Conservation (phyloP, 192 early-diverging fungal species). For the Entophlyctis luteolus region DNA sequence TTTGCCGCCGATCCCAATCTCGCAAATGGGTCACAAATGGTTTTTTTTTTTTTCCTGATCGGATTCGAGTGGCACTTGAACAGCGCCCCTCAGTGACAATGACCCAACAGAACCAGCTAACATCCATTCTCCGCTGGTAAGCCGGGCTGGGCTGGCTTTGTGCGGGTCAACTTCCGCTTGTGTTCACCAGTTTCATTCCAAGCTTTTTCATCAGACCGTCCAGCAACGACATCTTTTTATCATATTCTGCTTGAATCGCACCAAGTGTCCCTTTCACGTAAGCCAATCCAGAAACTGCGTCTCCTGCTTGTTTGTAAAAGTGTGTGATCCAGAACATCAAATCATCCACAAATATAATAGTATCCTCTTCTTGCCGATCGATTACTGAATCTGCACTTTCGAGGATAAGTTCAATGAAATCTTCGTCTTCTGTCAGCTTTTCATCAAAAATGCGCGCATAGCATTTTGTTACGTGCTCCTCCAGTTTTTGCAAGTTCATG, state of each 20-base stretch:
- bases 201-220: constrained; percentile 42
- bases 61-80: no score
- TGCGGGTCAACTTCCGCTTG: no score
- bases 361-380: constrained; percentile 46
- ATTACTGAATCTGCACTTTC: constrained; percentile 38
- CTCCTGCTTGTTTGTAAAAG: constrained; percentile 17
- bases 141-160: no score
- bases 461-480: constrained; percentile 40
- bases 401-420: constrained; percentile 34
- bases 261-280: no score
- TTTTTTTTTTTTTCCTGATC: no score
- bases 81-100: no score
- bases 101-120: no score
- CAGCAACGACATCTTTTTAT: constrained; percentile 33
- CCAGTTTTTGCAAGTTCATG: constrained; percentile 44
- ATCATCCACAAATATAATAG: constrained; percentile 54
- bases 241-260: constrained; percentile 33
- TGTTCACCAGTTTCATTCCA: no score
- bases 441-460: constrained; percentile 42
- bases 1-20: no score
- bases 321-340: constrained; percentile 44
- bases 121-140: no score
- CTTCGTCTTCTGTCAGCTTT: constrained; percentile 12
- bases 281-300: no score
- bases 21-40: no score